These are phyloP conservation scores for Colletotrichum sp. DNA, from an alignment of 2,329 filamentous ascomycete genomes.

Conservation along the genomic window DNA sequence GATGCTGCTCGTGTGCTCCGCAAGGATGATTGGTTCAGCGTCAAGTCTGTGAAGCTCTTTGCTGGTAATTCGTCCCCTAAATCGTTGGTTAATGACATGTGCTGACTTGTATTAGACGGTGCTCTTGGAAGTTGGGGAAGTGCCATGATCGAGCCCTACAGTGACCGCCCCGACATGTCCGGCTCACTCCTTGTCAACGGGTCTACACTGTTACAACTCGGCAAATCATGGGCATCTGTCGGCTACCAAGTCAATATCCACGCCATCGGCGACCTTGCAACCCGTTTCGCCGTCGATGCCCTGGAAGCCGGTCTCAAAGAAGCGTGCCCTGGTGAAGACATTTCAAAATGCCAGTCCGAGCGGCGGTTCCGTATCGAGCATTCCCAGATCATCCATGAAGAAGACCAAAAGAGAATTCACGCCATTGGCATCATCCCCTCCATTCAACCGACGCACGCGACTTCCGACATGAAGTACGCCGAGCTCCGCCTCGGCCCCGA, in stretches of 20 bases:
- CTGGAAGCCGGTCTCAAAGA: slow-evolving; percentile 61
- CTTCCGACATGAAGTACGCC: slow-evolving; percentile 73
- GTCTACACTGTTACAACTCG: slow-evolving; percentile 58
- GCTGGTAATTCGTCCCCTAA: slow-evolving; percentile 50
- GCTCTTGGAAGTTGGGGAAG: slow-evolving; percentile 75
- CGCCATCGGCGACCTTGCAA: slow-evolving; percentile 74
- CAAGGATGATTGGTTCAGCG: slow-evolving; percentile 56
- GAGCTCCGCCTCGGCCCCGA: slow-evolving; percentile 60
- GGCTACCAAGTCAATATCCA: slow-evolving; percentile 76
- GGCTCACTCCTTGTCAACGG: slow-evolving; percentile 72
- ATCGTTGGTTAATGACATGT: not conserved
- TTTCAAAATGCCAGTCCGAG: slow-evolving; percentile 55
- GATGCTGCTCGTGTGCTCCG: slow-evolving; percentile 49
- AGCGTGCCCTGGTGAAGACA: slow-evolving; percentile 50
- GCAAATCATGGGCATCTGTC: slow-evolving; percentile 61
- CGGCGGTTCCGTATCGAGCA: slow-evolving; percentile 73
- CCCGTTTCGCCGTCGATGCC: slow-evolving; percentile 67
- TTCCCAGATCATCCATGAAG: slow-evolving; percentile 71
- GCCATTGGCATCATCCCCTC: slow-evolving; percentile 68
- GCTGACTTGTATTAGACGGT: slow-evolving; percentile 54
- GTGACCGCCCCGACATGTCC: slow-evolving; percentile 63
- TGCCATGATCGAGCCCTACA: slow-evolving; percentile 73
- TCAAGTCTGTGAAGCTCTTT: slow-evolving; percentile 73
- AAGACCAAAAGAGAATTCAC: slow-evolving; percentile 65
- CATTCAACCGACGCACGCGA: slow-evolving; percentile 75